A percentile compares a stretch with the other conserved stretches of the same genome.
These are phyloP conservation scores for Ormosia semicastrata DNA, from an alignment of 306 rosid species.

Conservation along the genomic window DNA sequence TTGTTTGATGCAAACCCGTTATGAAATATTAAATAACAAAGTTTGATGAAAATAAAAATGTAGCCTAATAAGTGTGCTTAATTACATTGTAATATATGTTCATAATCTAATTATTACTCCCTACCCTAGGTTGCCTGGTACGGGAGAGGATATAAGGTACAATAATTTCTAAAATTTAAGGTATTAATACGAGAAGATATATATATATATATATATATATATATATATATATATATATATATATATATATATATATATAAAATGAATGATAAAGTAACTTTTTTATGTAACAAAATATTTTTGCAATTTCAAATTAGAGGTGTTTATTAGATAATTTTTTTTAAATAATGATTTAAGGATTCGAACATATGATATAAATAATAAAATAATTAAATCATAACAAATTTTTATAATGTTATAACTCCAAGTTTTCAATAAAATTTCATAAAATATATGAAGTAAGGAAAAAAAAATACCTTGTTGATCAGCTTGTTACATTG, in stretches of 20 bases:
- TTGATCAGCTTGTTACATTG: not conserved
- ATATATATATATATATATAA: too few relatives aligned
- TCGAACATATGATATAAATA: not conserved
- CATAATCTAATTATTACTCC: not conserved
- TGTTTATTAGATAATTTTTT: too few relatives aligned
- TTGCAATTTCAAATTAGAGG: too few relatives aligned
- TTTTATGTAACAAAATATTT: too few relatives aligned
- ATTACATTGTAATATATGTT: not conserved
- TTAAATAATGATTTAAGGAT: too few relatives aligned
- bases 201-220: too few relatives aligned
- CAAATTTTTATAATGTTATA: not conserved
- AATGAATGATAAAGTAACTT: too few relatives aligned
- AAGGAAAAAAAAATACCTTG: not conserved
- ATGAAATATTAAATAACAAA: not conserved
- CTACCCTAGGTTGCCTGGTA: too few relatives aligned
- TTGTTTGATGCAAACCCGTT: not conserved
- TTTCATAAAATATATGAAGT: not conserved
- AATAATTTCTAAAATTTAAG: too few relatives aligned
- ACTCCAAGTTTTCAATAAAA: not conserved
- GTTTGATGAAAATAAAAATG: not conserved
- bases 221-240: too few relatives aligned
- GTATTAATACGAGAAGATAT: not conserved
- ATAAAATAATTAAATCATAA: not conserved
- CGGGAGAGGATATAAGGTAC: too few relatives aligned
- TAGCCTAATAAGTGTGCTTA: not conserved